phyloP scores from a whole-genome alignment of 2,329 filamentous ascomycete species.

The Clonostachys rosea region DNA sequence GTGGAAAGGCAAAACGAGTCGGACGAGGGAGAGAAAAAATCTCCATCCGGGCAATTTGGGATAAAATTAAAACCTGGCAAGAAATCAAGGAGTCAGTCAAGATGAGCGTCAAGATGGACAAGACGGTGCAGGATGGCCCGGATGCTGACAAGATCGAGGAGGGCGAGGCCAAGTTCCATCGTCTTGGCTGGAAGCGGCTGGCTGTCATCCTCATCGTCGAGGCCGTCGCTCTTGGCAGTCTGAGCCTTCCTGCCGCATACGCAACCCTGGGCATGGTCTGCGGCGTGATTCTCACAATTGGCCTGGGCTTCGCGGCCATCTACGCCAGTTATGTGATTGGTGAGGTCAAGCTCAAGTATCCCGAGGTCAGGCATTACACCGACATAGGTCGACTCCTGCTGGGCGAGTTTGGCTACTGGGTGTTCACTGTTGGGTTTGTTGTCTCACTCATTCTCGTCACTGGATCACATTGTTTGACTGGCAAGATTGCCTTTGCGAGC shows the following conservation, averaged over 20 bases:
- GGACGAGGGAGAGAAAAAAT: too few species aligned
- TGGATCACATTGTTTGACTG: slow-evolving; percentile 67
- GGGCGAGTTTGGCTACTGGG: slow-evolving; percentile 55
- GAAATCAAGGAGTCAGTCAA: too few species aligned
- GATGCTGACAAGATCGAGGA: slow-evolving; percentile 27
- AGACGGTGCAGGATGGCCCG: too few species aligned
- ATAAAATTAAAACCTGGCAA: too few species aligned
- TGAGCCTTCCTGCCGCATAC: slow-evolving; percentile 46
- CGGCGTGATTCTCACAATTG: slow-evolving; percentile 35
- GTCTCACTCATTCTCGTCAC: slow-evolving; percentile 66
- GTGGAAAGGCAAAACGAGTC: too few species aligned
- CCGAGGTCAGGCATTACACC: slow-evolving; percentile 60
- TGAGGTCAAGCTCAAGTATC: slow-evolving; percentile 42
- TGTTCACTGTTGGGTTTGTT: slow-evolving; percentile 57
- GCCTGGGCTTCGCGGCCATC: slow-evolving; percentile 38
- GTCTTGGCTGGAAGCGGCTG: slow-evolving; percentile 52
- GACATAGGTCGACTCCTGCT: slow-evolving; percentile 61
- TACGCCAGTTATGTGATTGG: slow-evolving; percentile 42
- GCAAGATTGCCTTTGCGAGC: slow-evolving; percentile 63
- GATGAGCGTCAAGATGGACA: too few species aligned
- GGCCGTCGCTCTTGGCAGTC: slow-evolving; percentile 48
- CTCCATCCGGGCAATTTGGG: slow-evolving; percentile 36
- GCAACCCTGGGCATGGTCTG: slow-evolving; percentile 49
- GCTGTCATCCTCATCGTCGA: slow-evolving; percentile 52
- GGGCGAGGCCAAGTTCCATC: slow-evolving; percentile 43